Conservation (phyloP, 257 asterid species). For the Rhazya stricta region DNA sequence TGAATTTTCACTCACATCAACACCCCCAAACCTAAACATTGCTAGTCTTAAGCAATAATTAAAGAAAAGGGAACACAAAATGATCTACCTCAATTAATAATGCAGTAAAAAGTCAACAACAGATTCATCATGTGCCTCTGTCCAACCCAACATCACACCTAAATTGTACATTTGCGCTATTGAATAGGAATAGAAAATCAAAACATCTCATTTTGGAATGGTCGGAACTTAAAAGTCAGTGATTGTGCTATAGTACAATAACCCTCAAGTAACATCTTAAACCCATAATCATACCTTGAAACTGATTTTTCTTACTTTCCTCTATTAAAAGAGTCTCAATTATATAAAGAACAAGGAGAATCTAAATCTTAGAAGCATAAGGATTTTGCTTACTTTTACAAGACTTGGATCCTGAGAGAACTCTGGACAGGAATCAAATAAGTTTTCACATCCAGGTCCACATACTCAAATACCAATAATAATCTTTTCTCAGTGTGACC, state of each 20-base stretch:
- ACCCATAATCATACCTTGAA: slow-evolving; percentile 1
- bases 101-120: no score
- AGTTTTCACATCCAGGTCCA: slow-evolving; percentile 97
- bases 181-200: neutral
- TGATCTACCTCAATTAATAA: no score
- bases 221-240: neutral
- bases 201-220: neutral
- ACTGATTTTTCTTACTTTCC: slow-evolving; percentile 4
- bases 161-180: neutral
- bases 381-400: slow-evolving; percentile 59
- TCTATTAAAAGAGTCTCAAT: neutral
- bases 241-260: no score
- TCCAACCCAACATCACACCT: slow-evolving; percentile 2
- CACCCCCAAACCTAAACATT: no score
- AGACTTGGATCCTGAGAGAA: slow-evolving; percentile 75
- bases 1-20: no score
- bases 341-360: slow-evolving; percentile 7
- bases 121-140: no score
- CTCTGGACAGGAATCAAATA: slow-evolving; percentile 92
- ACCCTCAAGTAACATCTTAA: neutral
- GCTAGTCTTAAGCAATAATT: no score
- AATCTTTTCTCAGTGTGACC: slow-evolving; percentile 91
- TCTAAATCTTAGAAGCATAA: slow-evolving; percentile 20
- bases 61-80: no score
- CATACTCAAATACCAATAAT: slow-evolving; percentile 89